Evolutionary conservation across 768 basidiomycete genomes (phyloP).

Genomic region (Obba rivulosa): DNA sequence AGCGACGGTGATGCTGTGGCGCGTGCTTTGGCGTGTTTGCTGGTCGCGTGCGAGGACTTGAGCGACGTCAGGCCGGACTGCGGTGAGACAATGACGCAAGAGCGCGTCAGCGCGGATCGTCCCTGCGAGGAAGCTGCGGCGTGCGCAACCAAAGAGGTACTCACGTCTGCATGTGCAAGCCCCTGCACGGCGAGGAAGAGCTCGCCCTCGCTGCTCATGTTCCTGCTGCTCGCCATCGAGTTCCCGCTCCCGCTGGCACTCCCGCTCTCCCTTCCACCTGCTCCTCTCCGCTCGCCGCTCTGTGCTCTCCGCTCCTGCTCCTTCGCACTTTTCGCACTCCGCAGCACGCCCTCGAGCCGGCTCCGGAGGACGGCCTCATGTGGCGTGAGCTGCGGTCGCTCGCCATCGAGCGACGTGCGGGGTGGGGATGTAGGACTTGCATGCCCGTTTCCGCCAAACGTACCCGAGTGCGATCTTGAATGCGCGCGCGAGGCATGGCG

Average conservation of each 20-base stretch:
- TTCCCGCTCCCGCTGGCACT: conserved; percentile 18
- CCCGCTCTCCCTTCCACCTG: conserved; percentile 8
- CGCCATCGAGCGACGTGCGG: conserved; percentile 9
- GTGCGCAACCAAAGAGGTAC: conserved; percentile 1
- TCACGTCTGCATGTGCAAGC: conserved; percentile 17
- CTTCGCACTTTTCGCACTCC: conserved; percentile 21
- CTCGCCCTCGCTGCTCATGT: conserved; percentile 23
- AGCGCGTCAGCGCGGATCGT: conserved; percentile 12
- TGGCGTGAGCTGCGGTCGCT: conserved; percentile 28
- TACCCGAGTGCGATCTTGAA: conserved; percentile 2
- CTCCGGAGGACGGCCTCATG: conserved; percentile 51
- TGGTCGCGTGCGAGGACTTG: background rate
- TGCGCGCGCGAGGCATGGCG: conserved; percentile 8
- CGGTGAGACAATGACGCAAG: conserved; percentile 15
- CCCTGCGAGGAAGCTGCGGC: background rate
- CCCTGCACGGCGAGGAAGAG: conserved; percentile 21
- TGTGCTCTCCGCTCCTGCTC: conserved; percentile 10
- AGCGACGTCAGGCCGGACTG: background rate
- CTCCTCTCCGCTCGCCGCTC: conserved; percentile 15
- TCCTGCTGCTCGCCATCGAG: conserved; percentile 26
- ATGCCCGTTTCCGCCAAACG: too few relatives aligned
- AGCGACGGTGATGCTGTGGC: background rate
- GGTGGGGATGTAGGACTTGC: conserved; percentile 2
- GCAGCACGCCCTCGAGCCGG: conserved; percentile 49
- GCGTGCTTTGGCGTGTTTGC: background rate